phyloP scores from a whole-genome alignment of 805 yeast genomes.

The Nakazawaea populi region DNA sequence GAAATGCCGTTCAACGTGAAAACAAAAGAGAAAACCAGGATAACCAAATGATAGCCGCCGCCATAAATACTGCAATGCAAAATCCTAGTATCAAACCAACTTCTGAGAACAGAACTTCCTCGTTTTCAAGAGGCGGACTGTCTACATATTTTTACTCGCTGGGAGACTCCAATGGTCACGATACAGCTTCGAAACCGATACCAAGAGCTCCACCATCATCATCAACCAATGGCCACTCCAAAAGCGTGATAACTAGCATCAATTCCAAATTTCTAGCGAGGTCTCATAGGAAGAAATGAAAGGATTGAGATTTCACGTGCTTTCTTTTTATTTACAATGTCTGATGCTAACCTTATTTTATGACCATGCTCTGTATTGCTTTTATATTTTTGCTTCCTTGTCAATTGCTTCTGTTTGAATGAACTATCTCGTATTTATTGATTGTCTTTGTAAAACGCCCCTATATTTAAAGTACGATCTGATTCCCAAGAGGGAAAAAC shows the following conservation, averaged over 20 bases:
- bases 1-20: background rate
- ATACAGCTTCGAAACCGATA: background rate
- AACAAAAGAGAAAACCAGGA: background rate
- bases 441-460: background rate
- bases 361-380: background rate
- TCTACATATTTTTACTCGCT: background rate
- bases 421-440: too few relatives aligned
- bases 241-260: conserved; percentile 41
- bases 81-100: conserved; percentile 5
- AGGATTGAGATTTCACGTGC: background rate
- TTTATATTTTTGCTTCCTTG: too few relatives aligned
- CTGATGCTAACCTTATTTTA: background rate
- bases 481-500: conserved; percentile 2
- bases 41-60: conserved; percentile 20
- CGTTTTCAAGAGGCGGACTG: conserved; percentile 7
- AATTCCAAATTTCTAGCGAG: conserved; percentile 60
- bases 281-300: conserved; percentile 37
- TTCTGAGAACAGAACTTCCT: conserved; percentile 5
- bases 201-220: background rate
- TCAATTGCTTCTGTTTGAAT: too few relatives aligned
- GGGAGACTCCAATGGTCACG: conserved; percentile 6
- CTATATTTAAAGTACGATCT: background rate
- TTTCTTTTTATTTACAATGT: too few relatives aligned
- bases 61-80: conserved; percentile 24
- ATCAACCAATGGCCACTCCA: conserved; percentile 7